phyloP scores from a whole-genome alignment of 768 basidiomycete genomes.

The Kwoniella dendrophila region DNA sequence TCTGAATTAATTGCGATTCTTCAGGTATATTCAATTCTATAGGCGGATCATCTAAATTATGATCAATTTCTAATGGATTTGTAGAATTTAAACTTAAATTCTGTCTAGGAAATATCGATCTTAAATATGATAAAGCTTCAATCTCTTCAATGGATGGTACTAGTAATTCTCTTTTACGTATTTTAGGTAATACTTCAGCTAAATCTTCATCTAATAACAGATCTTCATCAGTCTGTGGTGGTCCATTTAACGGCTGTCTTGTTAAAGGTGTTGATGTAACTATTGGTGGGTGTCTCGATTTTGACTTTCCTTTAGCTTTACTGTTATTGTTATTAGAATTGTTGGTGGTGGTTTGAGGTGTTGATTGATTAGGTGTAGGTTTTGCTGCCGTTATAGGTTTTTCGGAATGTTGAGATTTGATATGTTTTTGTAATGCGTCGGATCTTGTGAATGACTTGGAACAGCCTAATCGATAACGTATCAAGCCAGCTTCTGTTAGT shows the following conservation, averaged over 20 bases:
- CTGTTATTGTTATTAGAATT: not conserved
- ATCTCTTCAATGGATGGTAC: slow-evolving; percentile 10
- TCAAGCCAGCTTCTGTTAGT: not conserved
- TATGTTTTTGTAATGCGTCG: slow-evolving; percentile 84
- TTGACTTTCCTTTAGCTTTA: not conserved
- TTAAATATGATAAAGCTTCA: slow-evolving; percentile 8
- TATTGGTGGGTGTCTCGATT: slow-evolving; percentile 9
- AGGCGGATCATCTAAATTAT: slow-evolving; percentile 9
- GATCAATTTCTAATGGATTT: not conserved
- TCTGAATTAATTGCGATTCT: slow-evolving; percentile 10
- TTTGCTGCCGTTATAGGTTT: slow-evolving; percentile 8
- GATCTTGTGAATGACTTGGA: slow-evolving; percentile 94
- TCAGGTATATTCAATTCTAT: slow-evolving; percentile 2
- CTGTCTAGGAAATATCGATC: slow-evolving; percentile 14
- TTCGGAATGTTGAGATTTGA: slow-evolving; percentile 78
- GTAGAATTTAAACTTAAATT: not conserved
- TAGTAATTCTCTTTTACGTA: slow-evolving; percentile 9
- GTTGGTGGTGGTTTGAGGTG: not conserved
- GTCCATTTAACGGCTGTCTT: not conserved
- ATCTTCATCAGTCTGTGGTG: slow-evolving; percentile 16
- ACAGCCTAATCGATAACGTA: slow-evolving; percentile 65
- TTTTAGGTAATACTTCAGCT: slow-evolving; percentile 18
- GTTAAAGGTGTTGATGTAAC: slow-evolving; percentile 6
- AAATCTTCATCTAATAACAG: slow-evolving; percentile 23
- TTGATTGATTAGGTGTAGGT: slow-evolving; percentile 5